Percentiles rank a stretch among this genome's conserved stretches.
phyloP scores from a whole-genome alignment of 495 filamentous ascomycete genomes.

The Xylaria sp. region DNA sequence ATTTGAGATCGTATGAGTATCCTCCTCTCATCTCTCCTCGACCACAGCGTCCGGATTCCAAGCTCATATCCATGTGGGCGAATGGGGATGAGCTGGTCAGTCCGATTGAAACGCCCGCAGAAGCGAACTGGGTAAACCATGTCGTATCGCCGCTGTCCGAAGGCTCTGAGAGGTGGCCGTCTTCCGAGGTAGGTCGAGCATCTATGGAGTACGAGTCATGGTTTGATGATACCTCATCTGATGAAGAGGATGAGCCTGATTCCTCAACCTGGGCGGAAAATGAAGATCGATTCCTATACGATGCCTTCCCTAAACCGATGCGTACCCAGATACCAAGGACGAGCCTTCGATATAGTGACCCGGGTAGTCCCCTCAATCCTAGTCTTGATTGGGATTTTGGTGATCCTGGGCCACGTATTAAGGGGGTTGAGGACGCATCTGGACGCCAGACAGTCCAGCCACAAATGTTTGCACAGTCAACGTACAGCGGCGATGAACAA shows the following conservation, averaged over 20 bases:
- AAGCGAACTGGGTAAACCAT: slow-evolving; percentile 15
- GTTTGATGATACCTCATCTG: slow-evolving; percentile 22
- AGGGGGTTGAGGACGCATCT: neutral
- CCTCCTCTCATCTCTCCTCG: slow-evolving; percentile 11
- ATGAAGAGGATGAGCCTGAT: neutral
- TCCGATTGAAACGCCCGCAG: slow-evolving; percentile 8
- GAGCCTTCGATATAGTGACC: slow-evolving; percentile 20
- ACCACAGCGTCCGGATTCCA: slow-evolving; percentile 20
- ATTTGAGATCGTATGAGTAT: neutral
- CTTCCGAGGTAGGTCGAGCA: neutral
- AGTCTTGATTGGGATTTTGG: neutral
- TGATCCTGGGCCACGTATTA: neutral
- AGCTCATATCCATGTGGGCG: slow-evolving; percentile 17
- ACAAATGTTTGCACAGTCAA: neutral
- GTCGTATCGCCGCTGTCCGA: slow-evolving; percentile 25
- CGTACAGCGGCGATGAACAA: neutral
- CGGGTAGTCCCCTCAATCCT: slow-evolving; percentile 5
- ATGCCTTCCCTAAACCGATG: neutral
- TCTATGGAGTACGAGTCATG: slow-evolving; percentile 12
- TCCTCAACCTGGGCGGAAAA: neutral
- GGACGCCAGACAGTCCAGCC: slow-evolving; percentile 3
- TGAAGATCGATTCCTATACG: neutral
- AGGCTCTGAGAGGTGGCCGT: neutral
- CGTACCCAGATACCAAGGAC: neutral
- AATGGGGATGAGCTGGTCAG: slow-evolving; percentile 28